Base-by-base conservation (phyloP, 1,284 basidiomycete species). In the Tylopilus sp. region DNA sequence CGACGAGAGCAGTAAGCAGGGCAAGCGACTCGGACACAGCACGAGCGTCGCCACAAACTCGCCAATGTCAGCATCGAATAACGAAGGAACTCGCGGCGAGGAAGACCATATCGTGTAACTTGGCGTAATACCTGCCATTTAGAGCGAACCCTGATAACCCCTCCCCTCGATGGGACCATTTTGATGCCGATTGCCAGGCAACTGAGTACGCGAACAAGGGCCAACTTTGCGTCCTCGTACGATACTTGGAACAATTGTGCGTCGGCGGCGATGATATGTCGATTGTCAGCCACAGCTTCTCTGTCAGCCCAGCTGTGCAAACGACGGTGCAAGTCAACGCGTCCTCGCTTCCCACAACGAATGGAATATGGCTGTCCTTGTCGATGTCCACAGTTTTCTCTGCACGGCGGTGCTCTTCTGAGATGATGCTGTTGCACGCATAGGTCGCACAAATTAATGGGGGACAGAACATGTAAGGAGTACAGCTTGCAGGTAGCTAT, bases 181-280 rank as follows among this genome's bases (percentile, higher is more conserved):
- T 47, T 65, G 59, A 61, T 61, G 53, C 18, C 30, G 26, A 61
- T 65, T 52, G 60, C 61, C 53, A 57, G 47, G 59, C 59, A 65
- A 61, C 59, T 26, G 29, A 6, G 12, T 61, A 59, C 48, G 25
- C 41, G 29, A 36, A 38, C 41, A 49, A 60, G 39, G 37, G 39
- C 16, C 44, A 39, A 21, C 34, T n/a, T 12, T 15, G 6, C 39
- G 7, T 19, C 19, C 21, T 23, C n/a, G 15, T 35, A 41, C 26
- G 34, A 28, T n/a, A 48, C 48, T 31, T 42, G 36, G 40, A 40
- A 35, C 23, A 35, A 36, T 16, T 11, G 37, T 49, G 18, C 19
- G 6, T 21, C 25, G 41, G 36, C 28, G 46, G 44, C 31, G 34
- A 60, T 56, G 47, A 42, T 28, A 34, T 25, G 15, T 19, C 12